phyloP scores from a whole-genome alignment of 148 eudicot genomes.

The Amaranthus hypochondriacus region DNA sequence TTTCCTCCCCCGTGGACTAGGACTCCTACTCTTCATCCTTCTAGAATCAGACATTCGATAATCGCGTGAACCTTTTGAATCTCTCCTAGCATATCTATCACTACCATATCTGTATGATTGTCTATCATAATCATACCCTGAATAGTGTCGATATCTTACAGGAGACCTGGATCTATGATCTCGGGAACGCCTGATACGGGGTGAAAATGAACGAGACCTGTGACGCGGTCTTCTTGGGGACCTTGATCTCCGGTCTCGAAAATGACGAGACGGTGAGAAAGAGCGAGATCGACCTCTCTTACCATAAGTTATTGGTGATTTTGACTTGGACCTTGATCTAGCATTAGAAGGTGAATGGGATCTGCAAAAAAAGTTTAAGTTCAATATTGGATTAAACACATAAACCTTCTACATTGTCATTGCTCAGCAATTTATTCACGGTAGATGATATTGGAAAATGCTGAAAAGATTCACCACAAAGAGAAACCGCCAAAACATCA shows the following conservation, averaged over 20 bases:
- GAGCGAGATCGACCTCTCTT: conserved; percentile 59
- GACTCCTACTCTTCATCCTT: conserved; percentile 75
- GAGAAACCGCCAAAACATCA: not conserved
- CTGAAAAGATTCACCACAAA: too few species aligned
- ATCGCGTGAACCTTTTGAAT: conserved; percentile 48
- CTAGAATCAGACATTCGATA: conserved; percentile 49
- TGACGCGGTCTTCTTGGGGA: conserved; percentile 32
- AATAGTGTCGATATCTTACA: conserved; percentile 58
- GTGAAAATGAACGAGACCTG: conserved; percentile 47
- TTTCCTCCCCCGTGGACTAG: conserved; percentile 61
- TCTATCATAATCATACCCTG: conserved; percentile 61
- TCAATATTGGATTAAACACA: not conserved
- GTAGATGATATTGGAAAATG: too few species aligned
- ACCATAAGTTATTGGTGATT: conserved; percentile 48
- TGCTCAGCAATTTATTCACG: too few species aligned
- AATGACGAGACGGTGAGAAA: conserved; percentile 48
- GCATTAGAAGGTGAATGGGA: conserved; percentile 52
- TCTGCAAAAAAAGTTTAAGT: conserved; percentile 28
- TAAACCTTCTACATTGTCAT: not conserved
- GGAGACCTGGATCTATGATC: conserved; percentile 74
- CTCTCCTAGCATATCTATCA: conserved; percentile 54
- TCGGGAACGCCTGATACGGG: conserved; percentile 48
- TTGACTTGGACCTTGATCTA: conserved; percentile 56
- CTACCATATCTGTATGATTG: conserved; percentile 50
- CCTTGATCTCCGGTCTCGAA: conserved; percentile 26